A percentile compares a stretch with the other conserved stretches of the same genome.
Evolutionary conservation across 2,329 filamentous ascomycete genomes (phyloP).

Genomic region (Pseudocercospora pini-densiflorae): DNA sequence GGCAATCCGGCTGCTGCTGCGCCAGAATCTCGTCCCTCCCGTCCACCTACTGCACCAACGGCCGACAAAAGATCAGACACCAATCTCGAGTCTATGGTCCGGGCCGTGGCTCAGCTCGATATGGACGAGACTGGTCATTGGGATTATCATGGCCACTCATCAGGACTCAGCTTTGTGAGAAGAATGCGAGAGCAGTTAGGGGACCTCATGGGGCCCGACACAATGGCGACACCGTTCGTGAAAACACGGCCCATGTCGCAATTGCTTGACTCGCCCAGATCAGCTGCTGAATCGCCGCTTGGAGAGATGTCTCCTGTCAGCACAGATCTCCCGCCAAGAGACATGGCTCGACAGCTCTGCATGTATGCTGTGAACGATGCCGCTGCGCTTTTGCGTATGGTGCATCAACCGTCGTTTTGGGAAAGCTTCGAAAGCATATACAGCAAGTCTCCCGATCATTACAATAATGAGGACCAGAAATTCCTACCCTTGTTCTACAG

Average conservation of each 20-base stretch:
- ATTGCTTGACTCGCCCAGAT: conserved; percentile 69
- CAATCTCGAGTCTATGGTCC: conserved; percentile 91
- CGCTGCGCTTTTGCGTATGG: conserved; percentile 68
- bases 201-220: conserved; percentile 70
- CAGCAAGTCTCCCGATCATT: conserved; percentile 60
- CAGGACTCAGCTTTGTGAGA: conserved; percentile 84
- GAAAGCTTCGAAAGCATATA: conserved; percentile 78
- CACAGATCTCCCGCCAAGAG: conserved; percentile 68
- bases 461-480: conserved; percentile 50
- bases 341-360: conserved; percentile 61
- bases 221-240: conserved; percentile 62
- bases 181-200: conserved; percentile 88
- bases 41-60: conserved; percentile 43
- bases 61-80: conserved; percentile 60
- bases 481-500: conserved; percentile 56
- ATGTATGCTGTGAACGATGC: conserved; percentile 66
- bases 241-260: conserved; percentile 58
- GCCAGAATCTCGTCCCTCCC: conserved; percentile 30
- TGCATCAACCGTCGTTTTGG: conserved; percentile 83
- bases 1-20: conserved; percentile 29
- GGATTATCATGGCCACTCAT: conserved; percentile 95
- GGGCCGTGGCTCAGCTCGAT: conserved; percentile 87
- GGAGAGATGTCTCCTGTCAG: conserved; percentile 58
- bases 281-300: conserved; percentile 65
- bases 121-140: conserved; percentile 89